Conservation (phyloP, 1,139 yeast species). For the Saccharomyces hybrid region DNA sequence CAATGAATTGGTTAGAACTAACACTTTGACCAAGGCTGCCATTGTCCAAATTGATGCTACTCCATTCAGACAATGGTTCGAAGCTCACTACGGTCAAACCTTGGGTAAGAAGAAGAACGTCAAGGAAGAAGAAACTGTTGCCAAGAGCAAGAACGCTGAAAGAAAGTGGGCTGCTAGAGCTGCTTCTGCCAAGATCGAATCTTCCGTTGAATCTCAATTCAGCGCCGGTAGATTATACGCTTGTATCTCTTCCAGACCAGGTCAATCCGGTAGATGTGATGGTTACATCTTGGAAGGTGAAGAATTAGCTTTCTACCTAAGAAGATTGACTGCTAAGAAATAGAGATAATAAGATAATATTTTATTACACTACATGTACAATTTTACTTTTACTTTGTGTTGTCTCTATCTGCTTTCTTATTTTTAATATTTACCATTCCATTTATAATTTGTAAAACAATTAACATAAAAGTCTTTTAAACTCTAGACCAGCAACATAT, state of each 20-base stretch:
- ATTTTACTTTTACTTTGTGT: not conserved
- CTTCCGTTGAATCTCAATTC: constrained; percentile 92
- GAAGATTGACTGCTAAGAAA: constrained; percentile 99
- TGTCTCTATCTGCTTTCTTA: not conserved
- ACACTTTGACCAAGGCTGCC: constrained; percentile 98
- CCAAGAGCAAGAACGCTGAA: constrained; percentile 76
- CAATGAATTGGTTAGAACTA: constrained; percentile 99
- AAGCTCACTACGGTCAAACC: constrained; percentile 92
- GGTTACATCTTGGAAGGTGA: constrained; percentile 99
- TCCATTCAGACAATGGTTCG: constrained; percentile 99
- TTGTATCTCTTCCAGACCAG: constrained; percentile 98
- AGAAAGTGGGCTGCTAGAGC: constrained; percentile 92
- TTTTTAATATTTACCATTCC: not conserved
- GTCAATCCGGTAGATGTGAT: constrained; percentile 99
- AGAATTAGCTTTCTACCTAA: constrained; percentile 99
- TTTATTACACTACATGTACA: not conserved
- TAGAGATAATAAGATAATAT: constrained; percentile 32
- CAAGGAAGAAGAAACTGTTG: constrained; percentile 46
- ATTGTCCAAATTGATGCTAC: constrained; percentile 99
- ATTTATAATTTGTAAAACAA: constrained; percentile 1
- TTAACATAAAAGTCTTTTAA: not conserved
- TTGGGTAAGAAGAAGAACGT: constrained; percentile 64
- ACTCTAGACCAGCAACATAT: not conserved
- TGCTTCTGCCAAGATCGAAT: constrained; percentile 74
- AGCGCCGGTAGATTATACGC: constrained; percentile 99